These are phyloP conservation scores for Podospora pseudopauciseta DNA, from an alignment of 495 filamentous ascomycete species.

Conservation along the genomic window DNA sequence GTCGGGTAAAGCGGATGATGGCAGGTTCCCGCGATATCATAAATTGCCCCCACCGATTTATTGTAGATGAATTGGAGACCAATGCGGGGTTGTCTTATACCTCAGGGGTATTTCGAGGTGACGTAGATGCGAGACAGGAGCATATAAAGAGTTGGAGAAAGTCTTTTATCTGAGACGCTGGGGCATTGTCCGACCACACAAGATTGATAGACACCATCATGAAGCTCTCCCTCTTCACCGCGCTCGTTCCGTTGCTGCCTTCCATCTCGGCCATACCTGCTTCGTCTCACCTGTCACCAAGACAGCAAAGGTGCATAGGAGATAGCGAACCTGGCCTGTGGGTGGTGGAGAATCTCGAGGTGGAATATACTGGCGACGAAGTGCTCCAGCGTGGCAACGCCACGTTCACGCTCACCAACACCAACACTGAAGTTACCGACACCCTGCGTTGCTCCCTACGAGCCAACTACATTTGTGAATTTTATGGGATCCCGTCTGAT, in stretches of 20 bases:
- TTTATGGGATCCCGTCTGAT: conserved; percentile 11
- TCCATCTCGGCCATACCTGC: neutral
- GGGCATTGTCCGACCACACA: neutral
- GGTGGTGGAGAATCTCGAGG: conserved; percentile 7
- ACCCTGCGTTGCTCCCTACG: conserved; percentile 5
- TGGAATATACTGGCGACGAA: conserved; percentile 10
- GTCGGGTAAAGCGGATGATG: conserved; percentile 9
- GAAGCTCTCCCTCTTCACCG: neutral
- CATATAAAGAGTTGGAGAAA: neutral
- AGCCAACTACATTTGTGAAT: conserved; percentile 19
- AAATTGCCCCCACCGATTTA: neutral
- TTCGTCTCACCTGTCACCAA: neutral
- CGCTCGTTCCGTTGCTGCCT: neutral
- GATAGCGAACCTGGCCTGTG: conserved; percentile 1
- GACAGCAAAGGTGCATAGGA: neutral
- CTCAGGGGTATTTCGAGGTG: neutral
- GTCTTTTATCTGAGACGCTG: neutral
- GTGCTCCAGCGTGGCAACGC: conserved; percentile 8
- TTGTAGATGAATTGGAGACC: neutral
- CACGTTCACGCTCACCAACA: conserved; percentile 12
- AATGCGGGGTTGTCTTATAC: neutral
- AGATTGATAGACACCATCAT: neutral
- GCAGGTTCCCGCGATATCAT: neutral
- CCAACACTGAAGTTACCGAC: conserved; percentile 4
- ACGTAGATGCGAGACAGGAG: neutral